Conservation (phyloP, 2,329 filamentous ascomycete species). For the Talaromyces sp. region DNA sequence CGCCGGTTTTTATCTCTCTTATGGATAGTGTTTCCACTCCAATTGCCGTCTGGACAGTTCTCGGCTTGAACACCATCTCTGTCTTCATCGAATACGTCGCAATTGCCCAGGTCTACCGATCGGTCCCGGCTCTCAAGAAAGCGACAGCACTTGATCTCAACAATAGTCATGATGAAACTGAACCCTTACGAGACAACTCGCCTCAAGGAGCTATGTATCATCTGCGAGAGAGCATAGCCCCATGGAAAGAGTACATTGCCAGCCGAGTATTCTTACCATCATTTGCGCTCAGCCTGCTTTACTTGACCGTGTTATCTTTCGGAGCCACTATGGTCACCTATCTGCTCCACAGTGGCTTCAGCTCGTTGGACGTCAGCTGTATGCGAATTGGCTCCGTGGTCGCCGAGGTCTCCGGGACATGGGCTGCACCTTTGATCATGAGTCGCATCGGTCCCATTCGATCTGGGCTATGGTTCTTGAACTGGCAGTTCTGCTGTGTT, state of each 20-base stretch:
- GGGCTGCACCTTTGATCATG: conserved; percentile 55
- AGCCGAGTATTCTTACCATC: conserved; percentile 48
- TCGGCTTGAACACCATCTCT: conserved; percentile 47
- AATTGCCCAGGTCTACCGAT: conserved; percentile 35
- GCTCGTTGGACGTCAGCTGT: conserved; percentile 50
- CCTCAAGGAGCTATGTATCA: conserved; percentile 11
- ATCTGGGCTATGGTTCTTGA: conserved; percentile 71
- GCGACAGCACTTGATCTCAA: background rate
- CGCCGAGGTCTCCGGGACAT: conserved; percentile 58
- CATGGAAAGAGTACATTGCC: conserved; percentile 32
- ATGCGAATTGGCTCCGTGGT: conserved; percentile 52
- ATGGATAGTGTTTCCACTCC: conserved; percentile 49
- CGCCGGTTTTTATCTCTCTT: conserved; percentile 55
- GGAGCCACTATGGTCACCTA: conserved; percentile 60
- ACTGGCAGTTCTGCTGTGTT: conserved; percentile 66
- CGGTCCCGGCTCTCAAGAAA: conserved; percentile 18
- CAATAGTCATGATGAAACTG: background rate
- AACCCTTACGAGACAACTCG: conserved; percentile 40
- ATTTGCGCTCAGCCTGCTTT: conserved; percentile 54
- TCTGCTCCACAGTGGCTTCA: conserved; percentile 54
- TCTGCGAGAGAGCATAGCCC: conserved; percentile 10
- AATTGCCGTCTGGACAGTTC: conserved; percentile 51
- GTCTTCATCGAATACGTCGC: conserved; percentile 45
- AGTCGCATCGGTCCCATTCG: conserved; percentile 60
- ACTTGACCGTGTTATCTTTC: conserved; percentile 60